phyloP scores from a whole-genome alignment of 139 green algal genomes.

The Deuterostichococcus epilithicus region DNA sequence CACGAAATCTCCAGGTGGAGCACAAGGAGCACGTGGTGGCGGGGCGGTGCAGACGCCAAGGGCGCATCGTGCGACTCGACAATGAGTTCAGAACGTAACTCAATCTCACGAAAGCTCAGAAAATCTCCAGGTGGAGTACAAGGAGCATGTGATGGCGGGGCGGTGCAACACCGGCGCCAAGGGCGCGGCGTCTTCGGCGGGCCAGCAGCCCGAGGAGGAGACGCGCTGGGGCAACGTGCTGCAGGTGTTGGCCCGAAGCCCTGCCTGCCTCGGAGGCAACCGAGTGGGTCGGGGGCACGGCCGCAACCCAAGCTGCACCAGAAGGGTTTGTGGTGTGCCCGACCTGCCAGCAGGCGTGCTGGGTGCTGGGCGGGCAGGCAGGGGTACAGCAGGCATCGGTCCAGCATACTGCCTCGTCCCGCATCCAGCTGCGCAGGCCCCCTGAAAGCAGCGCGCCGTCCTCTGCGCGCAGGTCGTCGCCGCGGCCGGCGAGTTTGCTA shows the following conservation, averaged over 20 bases:
- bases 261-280: not conserved
- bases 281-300: not conserved
- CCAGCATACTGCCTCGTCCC: no score
- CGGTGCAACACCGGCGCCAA: conserved; percentile 21
- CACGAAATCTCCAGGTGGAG: no score
- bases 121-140: conserved; percentile 8
- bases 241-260: not conserved
- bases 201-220: not conserved
- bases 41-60: no score
- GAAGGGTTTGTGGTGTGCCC: no score
- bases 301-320: no score
- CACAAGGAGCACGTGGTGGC: no score
- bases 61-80: no score
- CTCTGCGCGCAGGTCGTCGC: not conserved
- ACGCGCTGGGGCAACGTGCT: not conserved
- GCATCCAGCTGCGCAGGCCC: not conserved
- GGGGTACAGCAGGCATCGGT: no score
- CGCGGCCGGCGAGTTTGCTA: not conserved
- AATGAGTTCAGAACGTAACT: no score
- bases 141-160: conserved; percentile 17
- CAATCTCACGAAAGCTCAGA: not conserved
- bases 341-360: no score
- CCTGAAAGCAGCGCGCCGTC: not conserved
- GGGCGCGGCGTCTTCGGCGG: not conserved
- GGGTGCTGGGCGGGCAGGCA: no score